These are phyloP conservation scores for Acer saccharum DNA, from an alignment of 345 rosid species.

Conservation along the genomic window DNA sequence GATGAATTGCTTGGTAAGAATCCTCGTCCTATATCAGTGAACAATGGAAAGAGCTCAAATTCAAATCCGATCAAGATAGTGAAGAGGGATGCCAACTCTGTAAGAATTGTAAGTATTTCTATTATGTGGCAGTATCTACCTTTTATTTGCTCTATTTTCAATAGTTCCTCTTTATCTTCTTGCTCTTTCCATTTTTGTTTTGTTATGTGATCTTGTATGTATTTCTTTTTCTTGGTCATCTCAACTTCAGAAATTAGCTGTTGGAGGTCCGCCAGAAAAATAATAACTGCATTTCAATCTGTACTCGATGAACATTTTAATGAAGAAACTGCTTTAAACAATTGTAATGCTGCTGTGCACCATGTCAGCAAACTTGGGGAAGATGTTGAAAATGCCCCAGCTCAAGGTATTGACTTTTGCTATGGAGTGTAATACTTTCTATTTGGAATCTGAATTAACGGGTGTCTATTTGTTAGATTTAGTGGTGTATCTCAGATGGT, in stretches of 20 bases:
- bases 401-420: constrained; percentile 41
- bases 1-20: constrained; percentile 64
- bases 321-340: constrained; percentile 59
- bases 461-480: background rate
- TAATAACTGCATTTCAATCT: constrained; percentile 62
- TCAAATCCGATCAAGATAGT: constrained; percentile 65
- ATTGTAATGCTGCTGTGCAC: constrained; percentile 45
- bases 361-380: constrained; percentile 46
- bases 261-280: constrained; percentile 69
- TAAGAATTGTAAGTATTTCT: constrained; percentile 55
- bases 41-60: constrained; percentile 61
- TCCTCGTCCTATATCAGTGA: constrained; percentile 38
- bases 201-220: constrained; percentile 21
- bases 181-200: background rate
- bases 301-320: constrained; percentile 52
- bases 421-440: constrained; percentile 10
- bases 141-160: constrained; percentile 10
- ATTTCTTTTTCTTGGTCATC: constrained; percentile 21
- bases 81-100: constrained; percentile 65
- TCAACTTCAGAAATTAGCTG: constrained; percentile 63
- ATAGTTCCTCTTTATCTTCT: constrained; percentile 12
- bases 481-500: background rate
- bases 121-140: background rate
- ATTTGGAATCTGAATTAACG: background rate
- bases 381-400: constrained; percentile 42